Conservation (phyloP, 805 yeast species). For the Metschnikowia amazonensis region DNA sequence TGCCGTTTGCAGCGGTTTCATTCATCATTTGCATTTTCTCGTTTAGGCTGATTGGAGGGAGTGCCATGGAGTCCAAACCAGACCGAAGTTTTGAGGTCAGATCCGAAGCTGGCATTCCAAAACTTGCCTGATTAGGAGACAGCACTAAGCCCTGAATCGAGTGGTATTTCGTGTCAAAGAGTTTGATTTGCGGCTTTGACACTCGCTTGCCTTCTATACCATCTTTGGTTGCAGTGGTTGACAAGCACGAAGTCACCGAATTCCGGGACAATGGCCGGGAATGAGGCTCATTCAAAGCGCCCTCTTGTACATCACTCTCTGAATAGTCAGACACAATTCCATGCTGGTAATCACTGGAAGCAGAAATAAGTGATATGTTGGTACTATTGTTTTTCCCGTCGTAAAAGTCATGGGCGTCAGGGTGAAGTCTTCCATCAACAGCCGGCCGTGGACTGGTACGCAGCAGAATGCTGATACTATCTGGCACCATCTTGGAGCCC, state of each 20-base stretch:
- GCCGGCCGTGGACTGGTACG: not conserved
- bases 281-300: slow-evolving; percentile 18
- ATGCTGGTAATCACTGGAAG: slow-evolving; percentile 26
- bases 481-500: not conserved
- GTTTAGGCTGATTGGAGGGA: slow-evolving; percentile 41
- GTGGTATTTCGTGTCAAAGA: not conserved
- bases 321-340: slow-evolving; percentile 7
- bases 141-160: not conserved
- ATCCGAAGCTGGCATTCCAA: not conserved
- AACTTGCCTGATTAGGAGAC: not conserved
- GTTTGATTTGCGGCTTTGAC: slow-evolving; percentile 31
- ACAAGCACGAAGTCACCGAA: slow-evolving; percentile 62
- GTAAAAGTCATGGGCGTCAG: not conserved
- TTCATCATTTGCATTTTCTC: slow-evolving; percentile 44
- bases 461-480: not conserved
- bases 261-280: slow-evolving; percentile 61
- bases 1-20: not conserved
- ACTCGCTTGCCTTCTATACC: slow-evolving; percentile 61
- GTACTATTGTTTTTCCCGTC: slow-evolving; percentile 14
- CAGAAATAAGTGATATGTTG: slow-evolving; percentile 25
- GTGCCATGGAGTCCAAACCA: slow-evolving; percentile 10
- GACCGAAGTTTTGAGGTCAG: slow-evolving; percentile 2
- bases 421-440: not conserved
- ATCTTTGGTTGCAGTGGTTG: slow-evolving; percentile 71
- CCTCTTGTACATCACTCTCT: slow-evolving; percentile 8